Conservation (phyloP, 768 basidiomycete species). For the Lactifluus hygrophoroides region DNA sequence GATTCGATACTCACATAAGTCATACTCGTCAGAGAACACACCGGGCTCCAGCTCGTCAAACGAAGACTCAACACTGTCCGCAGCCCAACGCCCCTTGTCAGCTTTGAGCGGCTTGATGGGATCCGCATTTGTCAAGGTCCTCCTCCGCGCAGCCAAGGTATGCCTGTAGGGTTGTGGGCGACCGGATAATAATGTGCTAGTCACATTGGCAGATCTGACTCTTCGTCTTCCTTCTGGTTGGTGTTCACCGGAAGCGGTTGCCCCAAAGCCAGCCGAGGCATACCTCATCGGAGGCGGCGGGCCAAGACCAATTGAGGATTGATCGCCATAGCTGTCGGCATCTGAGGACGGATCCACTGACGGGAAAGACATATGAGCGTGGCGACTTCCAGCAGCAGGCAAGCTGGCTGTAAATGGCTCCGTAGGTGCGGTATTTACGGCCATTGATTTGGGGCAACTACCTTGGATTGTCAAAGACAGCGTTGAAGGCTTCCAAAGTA, state of each 20-base stretch:
- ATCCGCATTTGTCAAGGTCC: conserved; percentile 15
- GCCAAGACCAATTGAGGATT: conserved; percentile 24
- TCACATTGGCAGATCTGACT: conserved; percentile 26
- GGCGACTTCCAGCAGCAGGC: conserved; percentile 21
- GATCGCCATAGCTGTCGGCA: conserved; percentile 10
- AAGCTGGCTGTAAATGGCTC: conserved; percentile 22
- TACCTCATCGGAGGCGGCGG: conserved; percentile 22
- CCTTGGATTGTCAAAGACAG: neutral
- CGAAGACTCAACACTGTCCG: conserved; percentile 3
- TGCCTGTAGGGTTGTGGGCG: conserved; percentile 12
- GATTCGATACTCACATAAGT: conserved; percentile 48
- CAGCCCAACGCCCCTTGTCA: conserved; percentile 12
- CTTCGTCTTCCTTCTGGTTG: conserved; percentile 25
- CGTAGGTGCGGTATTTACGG: neutral
- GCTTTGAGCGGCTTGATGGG: conserved; percentile 4
- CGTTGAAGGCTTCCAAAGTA: neutral
- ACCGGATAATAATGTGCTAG: neutral
- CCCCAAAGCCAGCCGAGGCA: conserved; percentile 10
- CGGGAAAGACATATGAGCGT: conserved; percentile 31
- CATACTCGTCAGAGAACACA: conserved; percentile 66
- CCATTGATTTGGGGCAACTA: neutral
- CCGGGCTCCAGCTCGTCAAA: conserved; percentile 20
- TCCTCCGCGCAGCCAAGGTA: conserved; percentile 11
- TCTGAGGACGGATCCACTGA: conserved; percentile 15
- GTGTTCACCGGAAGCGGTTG: neutral